Conservation (phyloP, 202 grass and related monocot genomes). For the Dendrocalamus latiflorus region DNA sequence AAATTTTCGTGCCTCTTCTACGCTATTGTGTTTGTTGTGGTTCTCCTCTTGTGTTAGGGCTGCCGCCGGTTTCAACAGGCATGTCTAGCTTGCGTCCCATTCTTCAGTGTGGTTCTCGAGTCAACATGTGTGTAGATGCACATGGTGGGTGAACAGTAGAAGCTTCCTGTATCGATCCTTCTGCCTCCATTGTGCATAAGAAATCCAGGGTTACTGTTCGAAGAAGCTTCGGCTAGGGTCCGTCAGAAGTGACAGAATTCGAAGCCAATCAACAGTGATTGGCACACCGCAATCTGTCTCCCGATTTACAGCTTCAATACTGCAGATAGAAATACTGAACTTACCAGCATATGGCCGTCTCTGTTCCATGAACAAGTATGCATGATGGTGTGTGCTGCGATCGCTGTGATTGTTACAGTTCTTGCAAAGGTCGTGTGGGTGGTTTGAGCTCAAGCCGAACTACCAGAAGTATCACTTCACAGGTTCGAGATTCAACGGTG, state of each 20-base stretch:
- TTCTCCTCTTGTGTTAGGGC: no score
- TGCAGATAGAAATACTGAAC: background rate
- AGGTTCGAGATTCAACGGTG: background rate
- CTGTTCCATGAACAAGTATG: background rate
- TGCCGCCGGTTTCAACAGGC: background rate
- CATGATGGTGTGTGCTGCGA: background rate
- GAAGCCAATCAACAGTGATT: conserved; percentile 8
- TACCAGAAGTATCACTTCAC: background rate
- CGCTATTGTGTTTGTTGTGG: no score
- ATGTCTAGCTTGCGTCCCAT: background rate
- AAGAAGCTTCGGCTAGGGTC: conserved; percentile 24
- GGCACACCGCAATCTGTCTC: conserved; percentile 18
- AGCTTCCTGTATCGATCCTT: background rate
- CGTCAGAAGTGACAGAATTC: background rate
- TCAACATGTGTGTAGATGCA: conserved; percentile 21
- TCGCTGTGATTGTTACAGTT: background rate
- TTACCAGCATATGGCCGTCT: background rate
- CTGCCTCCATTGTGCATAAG: background rate
- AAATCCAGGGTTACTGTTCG: conserved; percentile 12
- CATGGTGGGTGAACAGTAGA: background rate
- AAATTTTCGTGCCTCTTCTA: no score
- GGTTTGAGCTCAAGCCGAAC: background rate
- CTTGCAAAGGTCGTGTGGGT: background rate
- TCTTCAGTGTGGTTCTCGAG: background rate
- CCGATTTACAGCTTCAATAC: background rate